Evolutionary conservation across 495 filamentous ascomycete genomes (phyloP).

Genomic region (Endocarpon pusillum): DNA sequence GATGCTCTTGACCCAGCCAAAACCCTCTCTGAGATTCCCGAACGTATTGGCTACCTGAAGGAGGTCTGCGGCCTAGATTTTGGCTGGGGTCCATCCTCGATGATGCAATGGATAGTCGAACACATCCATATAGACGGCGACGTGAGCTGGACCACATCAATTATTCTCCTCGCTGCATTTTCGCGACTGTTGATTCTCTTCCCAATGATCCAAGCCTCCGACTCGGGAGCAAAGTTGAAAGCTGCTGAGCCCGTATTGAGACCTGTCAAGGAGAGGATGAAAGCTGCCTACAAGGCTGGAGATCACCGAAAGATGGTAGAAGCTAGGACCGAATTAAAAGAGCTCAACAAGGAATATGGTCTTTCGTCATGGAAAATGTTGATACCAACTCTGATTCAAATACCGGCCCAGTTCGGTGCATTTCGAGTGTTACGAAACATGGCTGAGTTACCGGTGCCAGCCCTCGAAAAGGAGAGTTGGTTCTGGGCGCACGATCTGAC

Average conservation of each 20-base stretch:
- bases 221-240: constrained; percentile 31
- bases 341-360: constrained; percentile 33
- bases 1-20: constrained; percentile 22
- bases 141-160: constrained; percentile 67
- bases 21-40: constrained; percentile 35
- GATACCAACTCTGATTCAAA: constrained; percentile 40
- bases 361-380: constrained; percentile 35
- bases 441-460: constrained; percentile 63
- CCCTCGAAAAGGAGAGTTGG: constrained; percentile 46
- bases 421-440: constrained; percentile 64
- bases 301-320: constrained; percentile 28
- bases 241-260: constrained; percentile 28
- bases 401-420: constrained; percentile 59
- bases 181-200: constrained; percentile 49
- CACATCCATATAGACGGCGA: constrained; percentile 58
- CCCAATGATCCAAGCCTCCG: constrained; percentile 39
- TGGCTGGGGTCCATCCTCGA: constrained; percentile 55
- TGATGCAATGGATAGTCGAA: constrained; percentile 61
- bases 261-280: constrained; percentile 36
- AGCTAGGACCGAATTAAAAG: constrained; percentile 25
- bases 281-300: constrained; percentile 14
- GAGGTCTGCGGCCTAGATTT: constrained; percentile 72
- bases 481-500: constrained; percentile 74
- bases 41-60: constrained; percentile 68
- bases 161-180: constrained; percentile 42